A percentile compares a stretch with the other conserved stretches of the same genome.
Conservation (phyloP, 1,284 basidiomycete species). For the Schizopora paradoxa region DNA sequence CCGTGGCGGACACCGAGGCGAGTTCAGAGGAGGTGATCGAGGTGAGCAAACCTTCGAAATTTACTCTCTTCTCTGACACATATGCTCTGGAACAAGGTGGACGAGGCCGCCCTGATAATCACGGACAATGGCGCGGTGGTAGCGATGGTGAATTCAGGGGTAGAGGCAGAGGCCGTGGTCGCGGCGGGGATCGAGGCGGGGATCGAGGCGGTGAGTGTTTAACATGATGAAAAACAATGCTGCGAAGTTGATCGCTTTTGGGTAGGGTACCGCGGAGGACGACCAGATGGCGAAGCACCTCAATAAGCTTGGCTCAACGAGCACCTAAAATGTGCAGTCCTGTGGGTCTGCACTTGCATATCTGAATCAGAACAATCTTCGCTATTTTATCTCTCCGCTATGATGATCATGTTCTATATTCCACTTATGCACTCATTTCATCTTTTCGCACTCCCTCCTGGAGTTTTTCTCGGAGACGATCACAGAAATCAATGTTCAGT, state of each 20-base stretch:
- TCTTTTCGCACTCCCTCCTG: no score
- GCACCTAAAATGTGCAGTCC: neutral
- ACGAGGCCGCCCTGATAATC: conserved; percentile 22
- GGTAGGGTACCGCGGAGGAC: neutral
- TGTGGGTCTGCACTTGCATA: neutral
- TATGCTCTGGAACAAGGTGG: conserved; percentile 1
- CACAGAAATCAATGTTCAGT: no score
- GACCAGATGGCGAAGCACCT: neutral
- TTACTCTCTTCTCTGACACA: neutral
- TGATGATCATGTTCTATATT: no score
- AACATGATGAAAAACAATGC: neutral
- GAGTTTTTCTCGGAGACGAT: no score
- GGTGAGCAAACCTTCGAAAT: conserved; percentile 8
- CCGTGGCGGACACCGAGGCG: conserved; percentile 27
- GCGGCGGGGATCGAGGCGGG: conserved; percentile 26
- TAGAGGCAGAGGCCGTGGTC: conserved; percentile 40
- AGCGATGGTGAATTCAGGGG: conserved; percentile 37
- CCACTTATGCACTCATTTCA: no score
- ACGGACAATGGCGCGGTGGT: conserved; percentile 36
- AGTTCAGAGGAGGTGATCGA: conserved; percentile 29
- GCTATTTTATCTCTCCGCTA: neutral
- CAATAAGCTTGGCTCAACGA: no score
- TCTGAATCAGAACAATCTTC: neutral
- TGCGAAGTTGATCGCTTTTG: conserved; percentile 1
- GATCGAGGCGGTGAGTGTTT: neutral